phyloP scores from a whole-genome alignment of 2,329 filamentous ascomycete species.

The Aureobasidium namibiae region DNA sequence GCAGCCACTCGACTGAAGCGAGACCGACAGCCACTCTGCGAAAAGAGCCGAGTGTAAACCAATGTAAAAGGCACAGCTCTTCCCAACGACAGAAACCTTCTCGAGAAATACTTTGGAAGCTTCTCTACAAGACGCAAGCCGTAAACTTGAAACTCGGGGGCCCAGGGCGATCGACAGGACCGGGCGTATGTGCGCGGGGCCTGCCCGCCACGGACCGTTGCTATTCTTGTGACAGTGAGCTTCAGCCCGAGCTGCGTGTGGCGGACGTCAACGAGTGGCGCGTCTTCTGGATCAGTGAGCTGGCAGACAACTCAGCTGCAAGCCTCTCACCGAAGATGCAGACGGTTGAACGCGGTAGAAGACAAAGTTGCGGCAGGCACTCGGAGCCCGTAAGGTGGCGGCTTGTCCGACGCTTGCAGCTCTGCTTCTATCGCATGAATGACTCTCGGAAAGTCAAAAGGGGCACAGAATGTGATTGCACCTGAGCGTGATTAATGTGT shows the following conservation, averaged over 20 bases:
- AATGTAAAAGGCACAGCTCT: background rate
- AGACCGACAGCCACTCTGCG: background rate
- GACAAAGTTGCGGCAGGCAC: constrained; percentile 8
- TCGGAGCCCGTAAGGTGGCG: constrained; percentile 3
- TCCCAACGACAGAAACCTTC: background rate
- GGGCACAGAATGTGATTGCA: constrained; percentile 1
- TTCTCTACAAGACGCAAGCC: background rate
- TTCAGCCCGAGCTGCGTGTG: background rate
- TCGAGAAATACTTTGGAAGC: background rate
- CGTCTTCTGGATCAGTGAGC: background rate
- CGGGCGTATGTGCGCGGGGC: background rate
- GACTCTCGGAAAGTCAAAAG: background rate
- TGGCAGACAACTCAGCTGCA: constrained; percentile 1
- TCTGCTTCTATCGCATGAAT: background rate
- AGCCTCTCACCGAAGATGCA: background rate
- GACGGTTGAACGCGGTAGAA: background rate
- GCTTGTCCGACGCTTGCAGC: background rate
- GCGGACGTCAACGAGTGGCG: constrained; percentile 1
- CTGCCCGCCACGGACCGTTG: constrained; percentile 6
- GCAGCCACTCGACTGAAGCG: background rate
- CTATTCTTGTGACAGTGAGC: constrained; percentile 9
- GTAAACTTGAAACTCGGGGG: constrained; percentile 13
- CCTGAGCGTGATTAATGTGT: background rate
- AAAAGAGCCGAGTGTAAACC: background rate
- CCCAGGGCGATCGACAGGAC: constrained; percentile 5